Base-by-base conservation (phyloP, 225 moss, liverwort and hornwort genomes). In the Asterella californica region DNA sequence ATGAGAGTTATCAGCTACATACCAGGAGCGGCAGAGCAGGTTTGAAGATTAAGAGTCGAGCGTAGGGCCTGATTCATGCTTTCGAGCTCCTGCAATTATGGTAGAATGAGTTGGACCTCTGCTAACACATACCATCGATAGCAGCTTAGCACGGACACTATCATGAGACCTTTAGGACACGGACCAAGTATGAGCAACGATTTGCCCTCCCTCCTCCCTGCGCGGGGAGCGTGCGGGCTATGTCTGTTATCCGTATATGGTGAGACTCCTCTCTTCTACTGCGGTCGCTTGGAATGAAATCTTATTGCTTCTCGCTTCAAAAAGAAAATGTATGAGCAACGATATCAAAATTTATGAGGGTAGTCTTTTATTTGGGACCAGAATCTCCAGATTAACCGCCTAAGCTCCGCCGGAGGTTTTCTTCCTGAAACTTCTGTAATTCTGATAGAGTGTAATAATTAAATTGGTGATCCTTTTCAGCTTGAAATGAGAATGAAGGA, bases 11-110 rank as follows among this genome's bases (percentile, higher is more conserved):
- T 37, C 48, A 76, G 10, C 10, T 45, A 81, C 90, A 82, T 53
- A 93, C 90, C 91, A 82, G 55, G 77, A 70, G 84, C 69, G 82
- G 82, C 65, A 65, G 80, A 82, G 84, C 80, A 74, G 79, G 88
- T 78, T 78, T 91, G 93, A 64, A 89, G 82, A 77, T 89, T 90
- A 61, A 93, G 91, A 65, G 91, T 91, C 71, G 90, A 85, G 71
- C 89, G 86, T 72, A 93, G 89, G 34, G 90, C 86, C 84, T 93
- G 88, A 79, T 93, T 93, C 90, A 91, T 90, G 57, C 69, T 84
- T 78, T 93, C 93, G 37, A 93, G 84, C 79, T 93, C 91, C 85
- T 93, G 93, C 72, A 77, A 21, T 42, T 2, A 42, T 45, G 37
- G 38, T 29, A 64, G 25, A 79, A 47, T 47, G 34, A 25, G 55